phyloP scores from a whole-genome alignment of 257 asterid genomes.

The Nicotiana otophora region DNA sequence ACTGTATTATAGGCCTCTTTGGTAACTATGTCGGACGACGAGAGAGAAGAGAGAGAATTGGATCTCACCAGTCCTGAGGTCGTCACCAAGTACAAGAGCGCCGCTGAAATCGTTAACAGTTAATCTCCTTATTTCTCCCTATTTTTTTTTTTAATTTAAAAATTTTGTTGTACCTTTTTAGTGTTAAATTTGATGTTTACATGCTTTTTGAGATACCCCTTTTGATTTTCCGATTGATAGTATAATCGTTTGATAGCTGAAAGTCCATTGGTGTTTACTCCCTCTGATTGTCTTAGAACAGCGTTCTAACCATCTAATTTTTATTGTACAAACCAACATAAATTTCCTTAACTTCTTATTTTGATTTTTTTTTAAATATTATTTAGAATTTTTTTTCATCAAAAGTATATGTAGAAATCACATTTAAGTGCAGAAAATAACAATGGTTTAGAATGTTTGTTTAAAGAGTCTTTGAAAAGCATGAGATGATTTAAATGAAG shows the following conservation, averaged over 20 bases:
- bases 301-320: not conserved
- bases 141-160: not conserved
- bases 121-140: not conserved
- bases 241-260: not conserved
- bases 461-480: not conserved
- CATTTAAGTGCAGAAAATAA: not conserved
- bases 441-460: not conserved
- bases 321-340: not conserved
- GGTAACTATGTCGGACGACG: slow-evolving; percentile 79
- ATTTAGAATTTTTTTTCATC: no score
- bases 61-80: slow-evolving; percentile 87
- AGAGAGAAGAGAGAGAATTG: slow-evolving; percentile 87
- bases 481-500: no score
- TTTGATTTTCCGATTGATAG: not conserved
- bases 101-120: slow-evolving; percentile 93
- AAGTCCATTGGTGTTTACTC: not conserved
- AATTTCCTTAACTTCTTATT: not conserved
- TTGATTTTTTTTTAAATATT: no score
- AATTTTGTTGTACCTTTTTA: not conserved
- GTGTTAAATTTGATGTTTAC: not conserved
- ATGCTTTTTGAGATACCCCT: not conserved
- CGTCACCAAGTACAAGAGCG: slow-evolving; percentile 88
- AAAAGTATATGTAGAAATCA: not conserved
- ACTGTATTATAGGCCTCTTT: not conserved
- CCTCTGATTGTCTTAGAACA: not conserved